Evolutionary conservation across 2,329 filamentous ascomycete genomes (phyloP), one percentile per base, ranked within the genome.

Genomic region (Torrubiella hemipterigena): DNA sequence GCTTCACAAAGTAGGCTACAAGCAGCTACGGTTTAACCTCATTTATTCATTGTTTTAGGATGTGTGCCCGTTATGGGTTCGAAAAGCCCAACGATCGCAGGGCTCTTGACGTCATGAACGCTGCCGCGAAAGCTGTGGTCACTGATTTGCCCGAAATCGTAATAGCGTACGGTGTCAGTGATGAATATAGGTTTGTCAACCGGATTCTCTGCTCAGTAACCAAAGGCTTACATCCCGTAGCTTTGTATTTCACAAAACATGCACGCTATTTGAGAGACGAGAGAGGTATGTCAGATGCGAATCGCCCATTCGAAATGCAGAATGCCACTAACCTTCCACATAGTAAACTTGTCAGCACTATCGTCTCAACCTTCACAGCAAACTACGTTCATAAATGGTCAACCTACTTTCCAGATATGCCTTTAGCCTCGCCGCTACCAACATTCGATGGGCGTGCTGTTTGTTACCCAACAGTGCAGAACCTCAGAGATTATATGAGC

Each of bases 371-470:
- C 0, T 98, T 98, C 50, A 94, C 89, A 0, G 81, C 86, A 2
- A 83, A 93, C 50, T 98, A 95, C 50, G 71, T 93, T 27, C 70
- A 81, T 51, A 66, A 77, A 7, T 98, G 91, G 91, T 58, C 75
- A 1, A 67, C 62, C 1, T 80, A 75, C 52, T 93, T 95, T 48
- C 73, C 78, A 0, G 70, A 77, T n/a, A 67, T 59, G 13, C 71
- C 75, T 5, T 63, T 96, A 19, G 72, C 77, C 10, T 60, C 77
- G 5, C 82, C 84, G 5, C 60, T 93, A 10, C 91, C 91, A 1
- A 89, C 81, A 6, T 98, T 98, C 49, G 91, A 98, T 54, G 89
- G 87, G 1, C 69, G 91, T 30, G 86, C 86, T 12, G 86, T 98
- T 4, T 77, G 80, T 50, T 98, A 96, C 56, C 91, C 91, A 0